Evolutionary conservation across 495 filamentous ascomycete genomes (phyloP), one percentile per base, ranked within the genome.

Genomic region (Corynascus novoguineensis): DNA sequence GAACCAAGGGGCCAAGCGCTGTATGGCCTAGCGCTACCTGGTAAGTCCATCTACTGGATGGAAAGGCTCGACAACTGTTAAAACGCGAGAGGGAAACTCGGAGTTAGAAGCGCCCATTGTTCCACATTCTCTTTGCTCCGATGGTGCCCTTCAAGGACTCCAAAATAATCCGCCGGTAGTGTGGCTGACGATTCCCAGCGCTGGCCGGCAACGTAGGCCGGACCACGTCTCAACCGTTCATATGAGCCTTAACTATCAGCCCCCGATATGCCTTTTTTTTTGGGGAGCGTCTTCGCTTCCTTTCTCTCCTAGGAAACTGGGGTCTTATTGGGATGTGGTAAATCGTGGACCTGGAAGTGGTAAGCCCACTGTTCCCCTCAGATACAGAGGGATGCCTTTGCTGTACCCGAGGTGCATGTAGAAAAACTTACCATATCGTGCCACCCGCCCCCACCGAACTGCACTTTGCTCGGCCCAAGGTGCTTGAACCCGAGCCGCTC

Each of bases 371-470:
- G 14, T 22, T 4, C 21, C 5, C 31, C 6, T 5, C 6, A 11
- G 12, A 10, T n/a, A 53, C 28, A 4, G 7, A 37, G 28, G 1
- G 15, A 19, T 3, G n/a, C 4, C 22, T 35, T 5, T 5, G 5
- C 3, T 25, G 4, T 6, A 11, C 1, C 32, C 44, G 19, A 14
- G 38, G n/a, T 31, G 11, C 1, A 6, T 34, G 12, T 5, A 3
- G 3, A 37, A 40, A 38, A n/a, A 2, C 70, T 57, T 56, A 84
- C 80, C 81, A 90, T 80, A 70, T 95, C 83, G 60, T 79, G 74
- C 90, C 91, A 96, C 24, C 83, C 86, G 51, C 89, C 89, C 22
- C 90, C 90, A 10, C 85, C 88, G 71, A 88, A 90, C 40, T 65
- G 54, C 11, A 73, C 79, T 21, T 73, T 62, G 68, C 90, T 95